Evolutionary conservation across 768 basidiomycete genomes (phyloP), one percentile per base, ranked within the genome.

Genomic region (Terana coerulea): DNA sequence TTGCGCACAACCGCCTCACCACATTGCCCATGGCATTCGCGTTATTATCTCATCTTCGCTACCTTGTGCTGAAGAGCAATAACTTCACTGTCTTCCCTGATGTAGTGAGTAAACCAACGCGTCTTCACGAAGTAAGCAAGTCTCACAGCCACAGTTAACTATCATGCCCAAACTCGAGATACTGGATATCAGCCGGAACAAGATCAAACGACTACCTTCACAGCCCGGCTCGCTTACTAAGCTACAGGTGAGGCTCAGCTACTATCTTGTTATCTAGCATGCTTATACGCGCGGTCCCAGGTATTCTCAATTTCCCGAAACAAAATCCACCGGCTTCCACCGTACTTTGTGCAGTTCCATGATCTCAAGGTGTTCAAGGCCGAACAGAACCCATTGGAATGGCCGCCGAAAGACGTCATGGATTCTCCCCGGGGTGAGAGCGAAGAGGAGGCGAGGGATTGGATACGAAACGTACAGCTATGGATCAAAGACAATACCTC

Each of bases 111-210:
- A 21, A 21, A 22, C 30, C 21, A 35, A 34, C 43, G 52, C 55
- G 49, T 19, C 52, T 43, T 42, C 29, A 17, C 31, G 49, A 11
- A 29, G 12, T 34, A 42, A 28, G n/a, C 22, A 49, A 48, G 19
- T 39, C 46, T 56, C 40, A 52, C 40, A 6, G 25, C 29, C 37
- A 11, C 59, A 95, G 94, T 75, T 97, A 37, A 91, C 89, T 39
- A 72, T 81, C 15, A 83, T 98, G 72, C 82, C 86, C 3, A 86
- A 86, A 5, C 76, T 99, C 49, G 95, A 99, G 69, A 95, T 94
- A 52, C 73, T 99, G 56, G 97, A 99, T 67, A 78, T 99, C 36
- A 94, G 91, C 57, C 84, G 90, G 58, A 99, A 99, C 72, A 91
- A 86, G 69, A 81, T 99, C 59, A 84, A 79, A 64, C 72, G 75